phyloP scores from a whole-genome alignment of 192 early-diverging fungal species.

The Cladochytrium replicatum region DNA sequence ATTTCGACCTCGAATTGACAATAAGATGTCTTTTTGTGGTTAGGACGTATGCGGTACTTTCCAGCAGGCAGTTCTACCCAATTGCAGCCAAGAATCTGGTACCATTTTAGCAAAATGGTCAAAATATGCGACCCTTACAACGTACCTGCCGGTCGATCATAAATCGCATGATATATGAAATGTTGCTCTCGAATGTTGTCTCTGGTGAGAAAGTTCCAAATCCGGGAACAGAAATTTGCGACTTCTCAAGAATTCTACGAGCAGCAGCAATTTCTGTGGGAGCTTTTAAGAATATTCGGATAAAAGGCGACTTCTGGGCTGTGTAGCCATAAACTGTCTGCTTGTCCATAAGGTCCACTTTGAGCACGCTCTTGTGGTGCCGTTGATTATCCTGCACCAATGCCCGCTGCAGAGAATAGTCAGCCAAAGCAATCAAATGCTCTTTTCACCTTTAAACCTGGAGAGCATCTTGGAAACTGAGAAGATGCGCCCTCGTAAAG shows the following conservation, averaged over 20 bases:
- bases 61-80: slow-evolving; percentile 85
- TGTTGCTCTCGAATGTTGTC: slow-evolving; percentile 78
- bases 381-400: neutral
- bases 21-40: slow-evolving; percentile 30
- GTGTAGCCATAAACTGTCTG: slow-evolving; percentile 1
- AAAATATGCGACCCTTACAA: neutral
- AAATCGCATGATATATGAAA: slow-evolving; percentile 77
- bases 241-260: slow-evolving; percentile 8
- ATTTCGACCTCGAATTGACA: slow-evolving; percentile 79
- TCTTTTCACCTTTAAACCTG: slow-evolving; percentile 20
- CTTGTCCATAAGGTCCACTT: neutral
- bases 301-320: slow-evolving; percentile 47
- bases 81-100: slow-evolving; percentile 65
- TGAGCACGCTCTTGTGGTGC: neutral
- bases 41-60: slow-evolving; percentile 47
- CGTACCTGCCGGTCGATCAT: slow-evolving; percentile 84
- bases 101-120: neutral
- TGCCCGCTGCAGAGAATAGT: neutral
- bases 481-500: slow-evolving; percentile 53
- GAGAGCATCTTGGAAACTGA: slow-evolving; percentile 37
- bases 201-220: slow-evolving; percentile 35
- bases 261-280: slow-evolving; percentile 19
- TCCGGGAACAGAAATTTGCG: slow-evolving; percentile 26
- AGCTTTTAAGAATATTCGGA: slow-evolving; percentile 51
- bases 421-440: neutral